These are phyloP conservation scores for Lentinula detonsa DNA, from an alignment of 768 basidiomycete genomes.

Conservation along the genomic window DNA sequence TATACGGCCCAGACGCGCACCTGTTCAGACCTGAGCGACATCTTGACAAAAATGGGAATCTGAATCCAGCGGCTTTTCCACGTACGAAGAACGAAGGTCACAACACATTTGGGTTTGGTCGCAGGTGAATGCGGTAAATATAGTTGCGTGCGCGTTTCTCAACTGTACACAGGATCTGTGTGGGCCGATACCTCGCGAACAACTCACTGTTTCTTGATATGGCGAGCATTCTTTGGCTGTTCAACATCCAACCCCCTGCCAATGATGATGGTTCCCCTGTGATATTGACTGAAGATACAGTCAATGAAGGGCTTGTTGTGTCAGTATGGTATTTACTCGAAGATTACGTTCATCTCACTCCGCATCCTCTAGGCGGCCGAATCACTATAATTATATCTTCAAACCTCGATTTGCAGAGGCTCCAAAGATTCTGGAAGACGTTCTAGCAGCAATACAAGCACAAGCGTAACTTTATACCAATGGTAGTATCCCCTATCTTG, in stretches of 20 bases:
- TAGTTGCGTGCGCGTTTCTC: too few relatives aligned
- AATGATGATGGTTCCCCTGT: not conserved
- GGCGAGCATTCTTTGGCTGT: slow-evolving; percentile 22
- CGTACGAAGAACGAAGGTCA: not conserved
- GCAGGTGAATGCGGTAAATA: slow-evolving; percentile 8
- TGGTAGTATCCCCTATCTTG: not conserved
- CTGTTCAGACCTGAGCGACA: slow-evolving; percentile 3
- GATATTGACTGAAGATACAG: not conserved
- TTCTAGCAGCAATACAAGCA: not conserved
- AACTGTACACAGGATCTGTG: slow-evolving; percentile 15
- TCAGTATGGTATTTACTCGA: not conserved
- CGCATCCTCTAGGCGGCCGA: not conserved
- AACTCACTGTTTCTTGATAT: slow-evolving; percentile 21
- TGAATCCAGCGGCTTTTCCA: not conserved
- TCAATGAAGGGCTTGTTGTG: not conserved
- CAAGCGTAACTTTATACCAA: not conserved
- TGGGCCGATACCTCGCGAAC: slow-evolving; percentile 23
- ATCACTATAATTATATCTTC: not conserved
- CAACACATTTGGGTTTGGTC: slow-evolving; percentile 18
- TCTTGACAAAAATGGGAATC: not conserved
- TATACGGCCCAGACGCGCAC: not conserved
- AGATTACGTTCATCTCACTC: not conserved
- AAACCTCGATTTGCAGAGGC: not conserved
- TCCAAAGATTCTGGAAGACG: not conserved
- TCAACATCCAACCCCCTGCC: not conserved